Evolutionary conservation across 2,329 filamentous ascomycete genomes (phyloP), one percentile per base, ranked within the genome.

Genomic region (Hypoxylon sp.): DNA sequence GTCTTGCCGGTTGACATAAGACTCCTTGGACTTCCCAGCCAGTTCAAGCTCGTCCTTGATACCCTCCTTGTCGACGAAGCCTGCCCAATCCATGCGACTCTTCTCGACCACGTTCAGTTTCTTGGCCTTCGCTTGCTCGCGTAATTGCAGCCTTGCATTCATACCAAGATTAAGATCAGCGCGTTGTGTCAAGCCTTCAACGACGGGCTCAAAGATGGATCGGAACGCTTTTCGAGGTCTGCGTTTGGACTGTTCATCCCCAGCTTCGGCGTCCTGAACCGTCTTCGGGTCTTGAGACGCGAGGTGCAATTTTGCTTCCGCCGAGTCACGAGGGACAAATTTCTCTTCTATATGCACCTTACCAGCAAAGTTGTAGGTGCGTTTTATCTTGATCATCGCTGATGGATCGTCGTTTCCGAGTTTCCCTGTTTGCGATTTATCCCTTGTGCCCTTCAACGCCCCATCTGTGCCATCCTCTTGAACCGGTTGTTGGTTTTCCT

Each of bases 361-460:
- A 29, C 91, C 91, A 34, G 91, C 91, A 71, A 93, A 93, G 71
- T 90, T 91, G 78, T 92, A 93, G 12, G 87, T 90, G 29, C 90
- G 88, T 72, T 89, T 91, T 66, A 93, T 90, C 65, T 84, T 85
- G 71, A 93, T 82, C 79, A 82, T 83, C 4, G 79, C 76, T 1
- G 78, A 69, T 2, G 61, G 47, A 21, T 70, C 68, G 4, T 75
- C 50, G 1, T 78, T 76, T 25, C 23, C 29, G 0, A 52, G 32
- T n/a, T 69, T 58, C 12, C 58, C 60, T 16, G 47, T 29, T 9
- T 50, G 27, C 5, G 61, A 39, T 30, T 64, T 61, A 21, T 54
- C 62, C n/a, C 69, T 70, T 29, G 55, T 43, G 52, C 70, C 47
- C 54, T 58, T 47, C 1, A 46, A 12, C 56, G 43, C n/a, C 19